phyloP scores from a whole-genome alignment of 495 filamentous ascomycete species.

The Tetracladium setigerum region DNA sequence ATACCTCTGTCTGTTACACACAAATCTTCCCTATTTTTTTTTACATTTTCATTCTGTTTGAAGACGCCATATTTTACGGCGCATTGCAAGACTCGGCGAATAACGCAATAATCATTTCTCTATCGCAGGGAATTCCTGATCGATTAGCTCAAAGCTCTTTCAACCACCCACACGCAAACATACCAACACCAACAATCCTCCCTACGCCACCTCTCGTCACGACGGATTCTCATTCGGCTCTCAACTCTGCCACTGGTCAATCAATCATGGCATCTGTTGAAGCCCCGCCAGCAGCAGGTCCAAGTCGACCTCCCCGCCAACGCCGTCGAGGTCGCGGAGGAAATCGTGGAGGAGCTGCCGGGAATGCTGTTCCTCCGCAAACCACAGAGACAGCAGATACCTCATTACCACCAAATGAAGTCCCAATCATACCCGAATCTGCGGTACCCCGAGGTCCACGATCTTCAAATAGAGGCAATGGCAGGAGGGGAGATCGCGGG shows the following conservation, averaged over 20 bases:
- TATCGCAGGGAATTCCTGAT: not conserved
- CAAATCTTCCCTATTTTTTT: not conserved
- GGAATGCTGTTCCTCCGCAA: not conserved
- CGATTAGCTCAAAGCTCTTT: not conserved
- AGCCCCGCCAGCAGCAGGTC: slow-evolving; percentile 5
- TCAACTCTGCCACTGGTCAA: slow-evolving; percentile 8
- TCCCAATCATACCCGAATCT: slow-evolving; percentile 7
- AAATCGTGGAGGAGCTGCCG: slow-evolving; percentile 6
- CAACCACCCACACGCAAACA: not conserved
- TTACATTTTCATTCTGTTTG: slow-evolving; percentile 11
- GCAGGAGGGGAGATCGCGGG: not conserved
- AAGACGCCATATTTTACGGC: slow-evolving; percentile 53
- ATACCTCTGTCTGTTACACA: not conserved
- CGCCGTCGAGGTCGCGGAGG: slow-evolving; percentile 16
- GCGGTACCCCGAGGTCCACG: not conserved
- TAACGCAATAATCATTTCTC: not conserved
- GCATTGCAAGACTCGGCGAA: slow-evolving; percentile 20
- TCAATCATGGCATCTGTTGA: slow-evolving; percentile 13
- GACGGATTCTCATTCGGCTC: slow-evolving; percentile 14
- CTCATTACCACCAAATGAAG: slow-evolving; percentile 9
- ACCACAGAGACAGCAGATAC: slow-evolving; percentile 1
- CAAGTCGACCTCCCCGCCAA: slow-evolving; percentile 14
- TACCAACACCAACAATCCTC: not conserved
- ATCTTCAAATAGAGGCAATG: slow-evolving; percentile 1
- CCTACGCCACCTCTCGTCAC: not conserved